Evolutionary conservation across 495 filamentous ascomycete genomes (phyloP).

Genomic region (Daldinia loculata): DNA sequence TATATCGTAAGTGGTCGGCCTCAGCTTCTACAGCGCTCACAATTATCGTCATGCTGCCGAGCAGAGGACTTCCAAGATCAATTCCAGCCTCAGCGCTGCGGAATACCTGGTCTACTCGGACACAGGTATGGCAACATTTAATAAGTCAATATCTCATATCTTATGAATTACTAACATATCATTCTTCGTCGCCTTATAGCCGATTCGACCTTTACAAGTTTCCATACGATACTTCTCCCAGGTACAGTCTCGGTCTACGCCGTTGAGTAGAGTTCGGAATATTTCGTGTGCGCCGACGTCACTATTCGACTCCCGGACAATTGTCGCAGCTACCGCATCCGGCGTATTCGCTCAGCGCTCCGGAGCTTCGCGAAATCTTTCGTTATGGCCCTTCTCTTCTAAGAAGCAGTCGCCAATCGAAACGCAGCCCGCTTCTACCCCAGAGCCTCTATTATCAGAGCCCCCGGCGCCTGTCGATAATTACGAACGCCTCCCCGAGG

Average conservation of each 20-base stretch:
- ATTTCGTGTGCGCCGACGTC: constrained; percentile 9
- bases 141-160: constrained; percentile 7
- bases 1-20: not conserved
- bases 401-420: constrained; percentile 27
- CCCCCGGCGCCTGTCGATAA: not conserved
- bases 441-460: not conserved
- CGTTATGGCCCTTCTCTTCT: constrained; percentile 47
- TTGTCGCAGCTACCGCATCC: constrained; percentile 21
- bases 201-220: constrained; percentile 23
- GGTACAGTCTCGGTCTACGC: constrained; percentile 21
- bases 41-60: constrained; percentile 59
- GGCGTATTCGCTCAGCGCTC: constrained; percentile 43
- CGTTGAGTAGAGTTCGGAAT: constrained; percentile 5
- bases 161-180: constrained; percentile 28
- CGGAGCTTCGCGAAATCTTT: constrained; percentile 43
- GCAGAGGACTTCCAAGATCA: constrained; percentile 59
- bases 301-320: constrained; percentile 1
- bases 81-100: constrained; percentile 53
- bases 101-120: constrained; percentile 43
- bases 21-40: constrained; percentile 8
- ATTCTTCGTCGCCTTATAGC: constrained; percentile 15
- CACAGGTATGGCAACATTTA: constrained; percentile 38
- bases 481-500: not conserved
- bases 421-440: constrained; percentile 6
- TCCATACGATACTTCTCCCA: constrained; percentile 39